Conservation (phyloP, 768 basidiomycete genomes). For the Suillus sp. region DNA sequence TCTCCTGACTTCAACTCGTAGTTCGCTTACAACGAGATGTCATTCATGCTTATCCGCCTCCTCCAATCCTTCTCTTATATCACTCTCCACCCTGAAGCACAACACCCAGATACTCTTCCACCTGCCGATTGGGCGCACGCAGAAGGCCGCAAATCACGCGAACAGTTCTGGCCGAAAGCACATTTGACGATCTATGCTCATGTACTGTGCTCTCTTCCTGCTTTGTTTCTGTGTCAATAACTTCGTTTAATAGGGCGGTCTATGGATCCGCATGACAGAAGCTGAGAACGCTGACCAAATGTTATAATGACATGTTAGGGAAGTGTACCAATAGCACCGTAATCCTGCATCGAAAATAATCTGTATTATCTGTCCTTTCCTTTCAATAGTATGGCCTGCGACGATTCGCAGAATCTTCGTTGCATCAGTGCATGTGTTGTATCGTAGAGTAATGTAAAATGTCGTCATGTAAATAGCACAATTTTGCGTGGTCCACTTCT, state of each 20-base stretch:
- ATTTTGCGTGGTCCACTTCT: not conserved
- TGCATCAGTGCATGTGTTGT: not conserved
- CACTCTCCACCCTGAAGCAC: conserved; percentile 46
- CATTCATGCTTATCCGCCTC: conserved; percentile 63
- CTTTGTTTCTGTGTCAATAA: conserved; percentile 8
- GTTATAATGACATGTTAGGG: not conserved
- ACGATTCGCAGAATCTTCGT: conserved; percentile 2
- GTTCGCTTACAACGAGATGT: conserved; percentile 62
- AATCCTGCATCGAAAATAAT: not conserved
- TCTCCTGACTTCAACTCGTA: conserved; percentile 20
- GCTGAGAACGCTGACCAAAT: conserved; percentile 11
- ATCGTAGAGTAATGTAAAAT: not conserved
- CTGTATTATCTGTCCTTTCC: not conserved
- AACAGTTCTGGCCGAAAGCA: conserved; percentile 52
- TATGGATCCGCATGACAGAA: conserved; percentile 50
- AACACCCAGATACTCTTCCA: conserved; percentile 47
- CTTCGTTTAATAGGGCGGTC: conserved; percentile 42
- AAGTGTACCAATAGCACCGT: not conserved
- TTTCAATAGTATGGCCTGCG: conserved; percentile 1
- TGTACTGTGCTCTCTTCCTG: conserved; percentile 30
- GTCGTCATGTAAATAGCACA: not conserved
- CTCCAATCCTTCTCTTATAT: conserved; percentile 60
- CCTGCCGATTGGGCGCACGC: conserved; percentile 48
- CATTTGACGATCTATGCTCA: conserved; percentile 57
- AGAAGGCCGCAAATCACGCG: conserved; percentile 50